Evolutionary conservation across 1,284 basidiomycete species (phyloP).

Genomic region (Malassezia globosa): DNA sequence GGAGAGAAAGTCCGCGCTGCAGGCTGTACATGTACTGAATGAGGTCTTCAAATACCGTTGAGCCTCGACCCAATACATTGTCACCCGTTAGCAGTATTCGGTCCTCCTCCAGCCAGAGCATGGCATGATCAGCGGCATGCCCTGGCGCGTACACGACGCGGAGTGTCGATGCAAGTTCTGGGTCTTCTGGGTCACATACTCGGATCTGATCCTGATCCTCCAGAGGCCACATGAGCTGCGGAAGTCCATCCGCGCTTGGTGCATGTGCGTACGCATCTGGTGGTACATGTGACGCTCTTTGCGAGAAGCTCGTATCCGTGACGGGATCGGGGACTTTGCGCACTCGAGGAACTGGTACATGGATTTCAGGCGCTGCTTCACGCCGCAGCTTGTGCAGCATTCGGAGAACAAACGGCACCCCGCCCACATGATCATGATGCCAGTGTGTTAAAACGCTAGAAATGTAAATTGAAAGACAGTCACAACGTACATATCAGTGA

Average conservation of each 20-base stretch:
- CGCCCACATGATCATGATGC: conserved; percentile 75
- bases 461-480: neutral
- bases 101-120: conserved; percentile 48
- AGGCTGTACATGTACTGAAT: conserved; percentile 61
- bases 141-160: conserved; percentile 74
- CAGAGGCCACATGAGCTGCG: conserved; percentile 21
- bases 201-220: conserved; percentile 4
- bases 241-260: conserved; percentile 18
- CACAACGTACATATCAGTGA: conserved; percentile 27
- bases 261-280: conserved; percentile 60
- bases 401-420: conserved; percentile 61
- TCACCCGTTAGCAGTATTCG: conserved; percentile 70
- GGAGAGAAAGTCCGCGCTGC: conserved; percentile 55
- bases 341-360: conserved; percentile 47
- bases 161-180: conserved; percentile 47
- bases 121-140: conserved; percentile 78
- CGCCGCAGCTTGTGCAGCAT: conserved; percentile 53
- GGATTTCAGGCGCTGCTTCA: conserved; percentile 14
- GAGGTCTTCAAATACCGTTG: conserved; percentile 79
- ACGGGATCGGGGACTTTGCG: conserved; percentile 48
- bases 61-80: conserved; percentile 79
- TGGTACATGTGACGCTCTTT: conserved; percentile 65
- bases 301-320: conserved; percentile 62
- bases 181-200: conserved; percentile 9
- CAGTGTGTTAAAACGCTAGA: conserved; percentile 80